Conservation (phyloP, 1,284 basidiomycete species). For the Ceratorhiza oryzae-sativae region DNA sequence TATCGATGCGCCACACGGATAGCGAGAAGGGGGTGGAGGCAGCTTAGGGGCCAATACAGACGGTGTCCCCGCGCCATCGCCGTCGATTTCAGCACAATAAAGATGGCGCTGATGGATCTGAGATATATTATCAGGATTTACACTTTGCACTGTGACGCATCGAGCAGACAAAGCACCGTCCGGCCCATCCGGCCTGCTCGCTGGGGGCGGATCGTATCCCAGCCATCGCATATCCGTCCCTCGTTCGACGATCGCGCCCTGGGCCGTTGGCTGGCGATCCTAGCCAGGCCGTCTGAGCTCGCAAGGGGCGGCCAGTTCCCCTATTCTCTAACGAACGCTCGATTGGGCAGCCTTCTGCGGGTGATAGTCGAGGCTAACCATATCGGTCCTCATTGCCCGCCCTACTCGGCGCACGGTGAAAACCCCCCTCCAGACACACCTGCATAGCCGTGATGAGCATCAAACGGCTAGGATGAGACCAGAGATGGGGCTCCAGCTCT, state of each 20-base stretch:
- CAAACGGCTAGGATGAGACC: neutral
- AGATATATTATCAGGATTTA: neutral
- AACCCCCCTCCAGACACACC: neutral
- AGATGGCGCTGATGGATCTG: neutral
- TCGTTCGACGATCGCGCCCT: constrained; percentile 10
- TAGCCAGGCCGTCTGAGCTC: neutral
- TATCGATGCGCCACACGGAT: neutral
- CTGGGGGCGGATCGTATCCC: neutral
- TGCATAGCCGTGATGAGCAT: neutral
- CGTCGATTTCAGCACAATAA: neutral
- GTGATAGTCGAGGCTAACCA: neutral
- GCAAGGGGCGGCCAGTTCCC: neutral
- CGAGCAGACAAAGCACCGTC: neutral
- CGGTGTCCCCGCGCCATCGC: neutral
- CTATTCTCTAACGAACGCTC: neutral
- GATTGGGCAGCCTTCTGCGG: neutral
- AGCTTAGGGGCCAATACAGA: neutral
- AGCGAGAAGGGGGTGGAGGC: neutral
- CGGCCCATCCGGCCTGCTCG: neutral
- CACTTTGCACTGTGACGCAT: neutral
- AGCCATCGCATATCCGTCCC: neutral
- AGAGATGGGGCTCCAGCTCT: neutral
- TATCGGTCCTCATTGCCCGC: constrained; percentile 9
- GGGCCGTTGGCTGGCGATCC: neutral
- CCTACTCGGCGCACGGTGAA: constrained; percentile 10